Percentiles rank a stretch among this genome's conserved stretches.
Conservation (phyloP, 2,329 filamentous ascomycete species). For the Penicillium sp. region DNA sequence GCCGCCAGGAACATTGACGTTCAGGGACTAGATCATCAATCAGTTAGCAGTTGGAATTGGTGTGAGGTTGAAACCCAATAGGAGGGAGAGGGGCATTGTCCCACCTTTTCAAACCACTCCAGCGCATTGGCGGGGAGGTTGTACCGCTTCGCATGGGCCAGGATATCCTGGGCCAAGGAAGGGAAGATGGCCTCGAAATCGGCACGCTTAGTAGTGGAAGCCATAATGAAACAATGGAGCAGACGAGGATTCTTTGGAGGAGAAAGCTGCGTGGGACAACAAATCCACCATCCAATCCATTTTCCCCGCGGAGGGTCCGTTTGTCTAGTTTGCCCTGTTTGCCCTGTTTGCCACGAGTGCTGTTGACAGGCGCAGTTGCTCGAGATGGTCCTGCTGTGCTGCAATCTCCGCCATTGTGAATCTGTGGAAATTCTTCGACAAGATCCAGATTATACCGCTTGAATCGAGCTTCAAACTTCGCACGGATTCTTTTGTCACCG, state of each 20-base stretch:
- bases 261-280: neutral
- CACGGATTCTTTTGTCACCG: conserved; percentile 9
- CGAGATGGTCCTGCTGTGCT: conserved; percentile 1
- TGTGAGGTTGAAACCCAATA: neutral
- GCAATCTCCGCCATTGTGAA: too few species aligned
- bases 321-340: conserved; percentile 31
- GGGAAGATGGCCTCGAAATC: conserved; percentile 93
- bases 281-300: conserved; percentile 8
- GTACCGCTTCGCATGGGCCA: conserved; percentile 78
- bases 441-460: neutral
- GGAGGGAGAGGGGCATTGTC: conserved; percentile 17
- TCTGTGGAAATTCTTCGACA: neutral
- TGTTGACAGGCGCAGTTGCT: conserved; percentile 21
- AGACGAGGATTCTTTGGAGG: conserved; percentile 8
- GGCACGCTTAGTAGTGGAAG: conserved; percentile 68
- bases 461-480: neutral
- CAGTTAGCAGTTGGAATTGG: conserved; percentile 8
- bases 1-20: conserved; percentile 86
- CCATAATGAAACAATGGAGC: conserved; percentile 54
- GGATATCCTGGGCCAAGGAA: conserved; percentile 78
- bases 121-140: conserved; percentile 80
- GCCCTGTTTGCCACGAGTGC: conserved; percentile 34
- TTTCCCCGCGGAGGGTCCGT: conserved; percentile 25
- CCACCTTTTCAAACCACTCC: conserved; percentile 84
- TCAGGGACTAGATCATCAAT: conserved; percentile 65